A percentile compares a stretch with the other conserved stretches of the same genome.
phyloP scores from a whole-genome alignment of 345 rosid genomes.

The Eucalyptus regnans region DNA sequence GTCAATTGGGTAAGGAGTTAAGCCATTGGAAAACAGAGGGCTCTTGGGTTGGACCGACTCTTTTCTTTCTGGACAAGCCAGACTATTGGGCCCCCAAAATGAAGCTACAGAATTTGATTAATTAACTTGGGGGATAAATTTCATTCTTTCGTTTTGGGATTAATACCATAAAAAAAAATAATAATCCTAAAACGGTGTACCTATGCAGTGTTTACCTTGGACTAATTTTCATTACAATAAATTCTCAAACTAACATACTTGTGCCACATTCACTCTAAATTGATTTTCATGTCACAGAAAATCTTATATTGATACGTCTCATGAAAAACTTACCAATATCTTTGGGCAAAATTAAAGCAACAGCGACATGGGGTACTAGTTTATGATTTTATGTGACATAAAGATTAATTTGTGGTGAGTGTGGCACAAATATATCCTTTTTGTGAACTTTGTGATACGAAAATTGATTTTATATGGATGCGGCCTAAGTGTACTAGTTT shows the following conservation, averaged over 20 bases:
- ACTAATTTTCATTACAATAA: background rate
- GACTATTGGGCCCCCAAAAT: background rate
- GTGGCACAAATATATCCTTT: background rate
- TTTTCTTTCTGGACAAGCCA: background rate
- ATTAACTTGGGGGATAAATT: background rate
- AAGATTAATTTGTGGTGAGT: background rate
- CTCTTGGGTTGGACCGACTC: background rate
- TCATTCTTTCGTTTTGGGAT: background rate
- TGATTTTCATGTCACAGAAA: background rate
- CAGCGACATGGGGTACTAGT: rapidly evolving
- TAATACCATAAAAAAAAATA: background rate
- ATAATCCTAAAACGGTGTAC: background rate
- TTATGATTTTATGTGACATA: background rate
- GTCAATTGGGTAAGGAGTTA: background rate
- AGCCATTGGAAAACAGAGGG: background rate
- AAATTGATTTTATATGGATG: background rate
- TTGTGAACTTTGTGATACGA: background rate
- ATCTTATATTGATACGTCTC: rapidly evolving
- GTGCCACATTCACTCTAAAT: rapidly evolving
- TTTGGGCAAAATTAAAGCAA: background rate
- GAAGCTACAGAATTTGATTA: background rate
- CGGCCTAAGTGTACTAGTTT: background rate
- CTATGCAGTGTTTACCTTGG: background rate
- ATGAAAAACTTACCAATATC: background rate
- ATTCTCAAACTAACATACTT: rapidly evolving